These are phyloP conservation scores for Olyra latifolia DNA, from an alignment of 176 grass and related monocot genomes.

Conservation along the genomic window DNA sequence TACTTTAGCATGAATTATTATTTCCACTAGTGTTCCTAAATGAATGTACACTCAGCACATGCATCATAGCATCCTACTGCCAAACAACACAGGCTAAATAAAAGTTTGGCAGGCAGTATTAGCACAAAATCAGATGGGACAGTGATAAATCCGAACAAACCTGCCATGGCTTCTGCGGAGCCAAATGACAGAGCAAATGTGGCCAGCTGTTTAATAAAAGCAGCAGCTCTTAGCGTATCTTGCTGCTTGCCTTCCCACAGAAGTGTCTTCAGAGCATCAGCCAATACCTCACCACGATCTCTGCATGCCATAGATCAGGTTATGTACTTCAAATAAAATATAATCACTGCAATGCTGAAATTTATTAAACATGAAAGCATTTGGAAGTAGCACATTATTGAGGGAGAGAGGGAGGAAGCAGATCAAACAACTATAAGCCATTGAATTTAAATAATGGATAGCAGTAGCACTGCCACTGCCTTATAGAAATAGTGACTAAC, in stretches of 20 bases:
- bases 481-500: not conserved
- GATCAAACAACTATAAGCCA: not conserved
- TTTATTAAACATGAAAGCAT: not conserved
- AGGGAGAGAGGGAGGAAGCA: not conserved
- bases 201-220: constrained; percentile 91
- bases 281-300: constrained; percentile 79
- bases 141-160: constrained; percentile 37
- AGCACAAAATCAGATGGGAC: not conserved
- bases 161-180: constrained; percentile 80
- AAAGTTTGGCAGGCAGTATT: not conserved
- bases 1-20: not conserved
- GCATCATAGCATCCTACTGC: constrained; percentile 1
- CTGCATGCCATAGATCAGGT: constrained; percentile 41
- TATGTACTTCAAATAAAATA: constrained; percentile 2
- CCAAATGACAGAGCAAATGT: constrained; percentile 89
- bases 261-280: constrained; percentile 88
- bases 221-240: constrained; percentile 85
- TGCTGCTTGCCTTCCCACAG: constrained; percentile 93
- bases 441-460: not conserved
- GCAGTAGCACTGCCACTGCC: not conserved
- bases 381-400: not conserved
- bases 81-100: not conserved
- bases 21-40: not conserved
- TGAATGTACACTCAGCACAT: not conserved
- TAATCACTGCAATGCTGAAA: not conserved